phyloP scores from a whole-genome alignment of 495 filamentous ascomycete genomes.

The Sporormia fimetaria region DNA sequence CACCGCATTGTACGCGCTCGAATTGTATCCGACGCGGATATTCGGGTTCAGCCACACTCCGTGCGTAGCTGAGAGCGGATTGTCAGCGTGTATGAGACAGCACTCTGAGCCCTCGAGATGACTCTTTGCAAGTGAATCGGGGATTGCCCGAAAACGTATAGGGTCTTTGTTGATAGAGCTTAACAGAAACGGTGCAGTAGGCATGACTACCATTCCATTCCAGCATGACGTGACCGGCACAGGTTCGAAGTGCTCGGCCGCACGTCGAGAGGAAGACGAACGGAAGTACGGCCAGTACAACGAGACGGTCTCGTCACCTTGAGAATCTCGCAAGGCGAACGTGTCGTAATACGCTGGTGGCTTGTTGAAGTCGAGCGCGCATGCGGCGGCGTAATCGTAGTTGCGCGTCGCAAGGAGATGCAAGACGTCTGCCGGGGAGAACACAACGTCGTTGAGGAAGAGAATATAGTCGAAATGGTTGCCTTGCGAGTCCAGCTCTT shows the following conservation, averaged over 20 bases:
- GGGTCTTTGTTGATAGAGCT: too few relatives aligned
- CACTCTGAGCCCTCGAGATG: slow-evolving; percentile 27
- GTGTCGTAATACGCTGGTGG: slow-evolving; percentile 70
- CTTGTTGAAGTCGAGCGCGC: slow-evolving; percentile 63
- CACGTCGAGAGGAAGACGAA: slow-evolving; percentile 43
- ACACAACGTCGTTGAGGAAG: slow-evolving; percentile 68
- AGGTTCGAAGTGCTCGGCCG: neutral
- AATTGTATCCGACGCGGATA: slow-evolving; percentile 21
- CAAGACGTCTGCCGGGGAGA: slow-evolving; percentile 53
- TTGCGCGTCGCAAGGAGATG: slow-evolving; percentile 60
- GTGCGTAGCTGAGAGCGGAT: slow-evolving; percentile 9
- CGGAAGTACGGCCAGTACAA: slow-evolving; percentile 73
- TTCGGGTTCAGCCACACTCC: slow-evolving; percentile 26
- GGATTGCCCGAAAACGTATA: slow-evolving; percentile 18
- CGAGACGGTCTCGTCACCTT: slow-evolving; percentile 49
- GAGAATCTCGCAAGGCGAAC: slow-evolving; percentile 65
- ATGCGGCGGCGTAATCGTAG: slow-evolving; percentile 68
- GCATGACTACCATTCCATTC: slow-evolving; percentile 10
- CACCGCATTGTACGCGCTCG: neutral
- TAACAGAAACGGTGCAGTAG: neutral
- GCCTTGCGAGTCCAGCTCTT: slow-evolving; percentile 37
- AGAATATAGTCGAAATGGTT: slow-evolving; percentile 52
- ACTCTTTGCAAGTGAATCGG: slow-evolving; percentile 15
- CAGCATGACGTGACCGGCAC: neutral
- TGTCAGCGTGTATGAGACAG: slow-evolving; percentile 28